phyloP scores from a whole-genome alignment of 345 rosid genomes.

The Brassica carinata region DNA sequence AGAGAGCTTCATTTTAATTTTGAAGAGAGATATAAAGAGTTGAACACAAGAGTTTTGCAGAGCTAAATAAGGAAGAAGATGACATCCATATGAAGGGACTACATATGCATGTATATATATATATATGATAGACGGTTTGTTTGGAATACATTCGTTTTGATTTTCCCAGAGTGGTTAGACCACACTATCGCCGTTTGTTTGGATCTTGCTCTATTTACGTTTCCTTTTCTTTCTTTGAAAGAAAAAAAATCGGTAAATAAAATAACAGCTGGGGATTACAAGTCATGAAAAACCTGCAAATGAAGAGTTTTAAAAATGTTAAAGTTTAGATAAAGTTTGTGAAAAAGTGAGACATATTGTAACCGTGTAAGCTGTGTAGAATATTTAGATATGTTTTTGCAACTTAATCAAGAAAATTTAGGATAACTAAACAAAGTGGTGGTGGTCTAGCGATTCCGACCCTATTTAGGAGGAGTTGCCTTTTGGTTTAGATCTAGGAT shows the following conservation, averaged over 20 bases:
- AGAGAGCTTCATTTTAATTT: conserved; percentile 25
- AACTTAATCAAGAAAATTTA: neutral
- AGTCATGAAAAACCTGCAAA: conserved; percentile 5
- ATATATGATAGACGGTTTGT: neutral
- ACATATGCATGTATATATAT: neutral
- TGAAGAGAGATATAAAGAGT: neutral
- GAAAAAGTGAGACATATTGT: neutral
- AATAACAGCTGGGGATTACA: neutral
- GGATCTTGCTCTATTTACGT: conserved; percentile 6
- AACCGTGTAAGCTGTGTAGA: neutral
- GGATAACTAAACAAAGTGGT: neutral
- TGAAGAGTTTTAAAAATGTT: neutral
- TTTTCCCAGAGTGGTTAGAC: conserved; percentile 12
- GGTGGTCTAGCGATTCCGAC: neutral
- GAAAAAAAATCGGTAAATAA: neutral
- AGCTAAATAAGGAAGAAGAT: conserved; percentile 12
- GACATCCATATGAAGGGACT: neutral
- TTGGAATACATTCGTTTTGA: neutral
- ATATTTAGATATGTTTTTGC: neutral
- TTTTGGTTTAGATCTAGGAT: neutral
- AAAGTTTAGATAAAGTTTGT: neutral
- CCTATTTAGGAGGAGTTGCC: neutral
- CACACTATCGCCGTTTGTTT: conserved; percentile 30
- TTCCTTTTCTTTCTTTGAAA: neutral
- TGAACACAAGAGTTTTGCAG: neutral